phyloP scores from a whole-genome alignment of 2,329 filamentous ascomycete species.

The Scopulariopsis brevicaulis region DNA sequence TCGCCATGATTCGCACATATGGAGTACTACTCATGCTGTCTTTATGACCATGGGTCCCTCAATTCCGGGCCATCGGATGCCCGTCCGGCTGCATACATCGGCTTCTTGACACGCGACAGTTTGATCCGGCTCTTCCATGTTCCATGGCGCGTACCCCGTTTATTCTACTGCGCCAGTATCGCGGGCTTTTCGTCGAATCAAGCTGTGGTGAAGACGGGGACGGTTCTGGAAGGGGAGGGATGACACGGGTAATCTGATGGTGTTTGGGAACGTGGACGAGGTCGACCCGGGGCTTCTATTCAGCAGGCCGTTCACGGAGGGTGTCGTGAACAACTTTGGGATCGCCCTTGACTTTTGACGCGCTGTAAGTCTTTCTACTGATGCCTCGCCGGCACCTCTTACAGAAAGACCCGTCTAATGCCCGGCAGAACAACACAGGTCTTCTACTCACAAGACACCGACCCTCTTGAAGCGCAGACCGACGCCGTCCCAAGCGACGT shows the following conservation, averaged over 20 bases:
- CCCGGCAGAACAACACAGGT: conserved; percentile 43
- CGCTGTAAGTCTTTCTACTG: conserved; percentile 28
- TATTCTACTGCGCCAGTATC: too few relatives aligned
- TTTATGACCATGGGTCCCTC: too few relatives aligned
- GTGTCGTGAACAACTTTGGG: conserved; percentile 51
- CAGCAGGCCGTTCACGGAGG: conserved; percentile 34
- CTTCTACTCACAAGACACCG: conserved; percentile 39
- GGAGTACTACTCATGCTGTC: too few relatives aligned
- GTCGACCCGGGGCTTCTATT: conserved; percentile 30
- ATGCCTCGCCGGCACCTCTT: not conserved
- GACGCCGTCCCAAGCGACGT: conserved; percentile 26
- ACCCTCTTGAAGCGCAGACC: conserved; percentile 33
- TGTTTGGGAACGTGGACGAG: conserved; percentile 35
- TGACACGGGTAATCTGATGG: conserved; percentile 28
- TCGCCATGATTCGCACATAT: conserved; percentile 31
- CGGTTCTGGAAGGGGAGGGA: conserved; percentile 28
- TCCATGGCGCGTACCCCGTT: too few relatives aligned
- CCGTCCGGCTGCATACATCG: too few relatives aligned
- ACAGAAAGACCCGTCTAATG: not conserved
- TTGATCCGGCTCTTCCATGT: too few relatives aligned
- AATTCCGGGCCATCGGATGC: too few relatives aligned
- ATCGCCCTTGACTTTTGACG: conserved; percentile 43
- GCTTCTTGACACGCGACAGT: too few relatives aligned
- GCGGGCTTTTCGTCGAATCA: conserved; percentile 36
- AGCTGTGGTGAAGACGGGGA: conserved; percentile 43